Conservation (phyloP, 2,329 filamentous ascomycete species). For the Mariannaea elegans region DNA sequence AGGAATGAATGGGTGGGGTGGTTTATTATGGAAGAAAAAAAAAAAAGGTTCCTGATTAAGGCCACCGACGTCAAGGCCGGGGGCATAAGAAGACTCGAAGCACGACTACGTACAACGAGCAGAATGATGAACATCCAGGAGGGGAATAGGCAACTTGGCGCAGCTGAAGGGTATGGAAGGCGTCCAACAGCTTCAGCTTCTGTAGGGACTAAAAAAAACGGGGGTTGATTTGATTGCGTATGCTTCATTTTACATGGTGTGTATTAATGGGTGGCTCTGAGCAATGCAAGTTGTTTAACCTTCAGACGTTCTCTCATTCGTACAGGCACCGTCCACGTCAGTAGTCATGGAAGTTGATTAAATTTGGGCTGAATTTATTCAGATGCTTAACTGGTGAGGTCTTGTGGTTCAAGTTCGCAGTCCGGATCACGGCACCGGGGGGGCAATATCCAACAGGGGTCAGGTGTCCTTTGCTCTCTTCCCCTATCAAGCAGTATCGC, state of each 20-base stretch:
- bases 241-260: too few relatives aligned
- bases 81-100: neutral
- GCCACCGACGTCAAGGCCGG: neutral
- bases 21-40: neutral
- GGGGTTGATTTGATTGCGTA: neutral
- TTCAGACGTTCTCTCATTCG: too few relatives aligned
- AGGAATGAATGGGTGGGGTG: neutral
- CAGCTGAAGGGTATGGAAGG: neutral
- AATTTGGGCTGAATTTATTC: too few relatives aligned
- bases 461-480: neutral
- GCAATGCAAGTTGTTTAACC: too few relatives aligned
- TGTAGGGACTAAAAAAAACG: neutral
- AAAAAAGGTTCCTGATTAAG: neutral
- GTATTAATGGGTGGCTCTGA: too few relatives aligned
- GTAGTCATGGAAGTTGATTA: too few relatives aligned
- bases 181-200: neutral
- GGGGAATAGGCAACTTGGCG: neutral
- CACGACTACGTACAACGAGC: neutral
- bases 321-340: too few relatives aligned
- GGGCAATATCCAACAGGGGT: constrained; percentile 26
- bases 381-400: too few relatives aligned
- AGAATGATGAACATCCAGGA: neutral
- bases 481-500: neutral
- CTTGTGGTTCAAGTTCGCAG: neutral
- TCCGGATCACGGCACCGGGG: constrained; percentile 23